Conservation (phyloP, 1,139 yeast genomes). For the Protomyces inouyei region DNA sequence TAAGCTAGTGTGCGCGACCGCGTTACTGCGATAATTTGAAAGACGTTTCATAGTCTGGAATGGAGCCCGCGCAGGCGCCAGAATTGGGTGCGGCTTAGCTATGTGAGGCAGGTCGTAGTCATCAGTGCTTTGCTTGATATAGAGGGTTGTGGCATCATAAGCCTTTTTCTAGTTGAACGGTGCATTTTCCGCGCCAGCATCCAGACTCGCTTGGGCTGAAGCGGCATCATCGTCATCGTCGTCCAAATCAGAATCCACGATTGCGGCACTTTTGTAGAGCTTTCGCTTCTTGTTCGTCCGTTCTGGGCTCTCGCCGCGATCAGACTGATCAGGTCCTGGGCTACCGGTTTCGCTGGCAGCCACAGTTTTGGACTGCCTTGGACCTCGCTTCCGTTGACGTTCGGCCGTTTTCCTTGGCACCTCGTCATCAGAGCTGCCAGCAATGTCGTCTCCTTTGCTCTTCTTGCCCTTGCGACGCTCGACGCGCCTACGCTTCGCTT, state of each 20-base stretch:
- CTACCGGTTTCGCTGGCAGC: not conserved
- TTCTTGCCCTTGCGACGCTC: conserved; percentile 1
- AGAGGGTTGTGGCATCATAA: no score
- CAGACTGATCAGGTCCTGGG: not conserved
- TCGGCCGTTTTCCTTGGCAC: not conserved
- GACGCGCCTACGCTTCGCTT: not conserved
- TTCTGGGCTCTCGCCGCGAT: not conserved
- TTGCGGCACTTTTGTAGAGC: not conserved
- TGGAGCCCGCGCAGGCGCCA: no score
- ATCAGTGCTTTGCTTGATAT: no score
- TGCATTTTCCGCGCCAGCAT: not conserved
- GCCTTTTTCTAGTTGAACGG: no score
- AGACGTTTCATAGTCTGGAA: no score
- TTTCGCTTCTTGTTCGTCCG: not conserved
- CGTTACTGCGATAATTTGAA: no score
- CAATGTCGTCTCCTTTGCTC: not conserved
- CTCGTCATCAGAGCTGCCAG: not conserved
- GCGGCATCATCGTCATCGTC: not conserved
- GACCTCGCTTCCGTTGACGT: not conserved
- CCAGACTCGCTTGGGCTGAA: not conserved
- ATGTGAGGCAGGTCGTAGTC: no score
- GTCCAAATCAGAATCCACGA: not conserved
- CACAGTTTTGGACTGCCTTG: not conserved
- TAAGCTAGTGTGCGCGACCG: no score
- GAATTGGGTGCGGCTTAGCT: no score